These are phyloP conservation scores for Tylopilus plumbeoviolaceoides DNA, from an alignment of 768 basidiomycete species.

Conservation along the genomic window DNA sequence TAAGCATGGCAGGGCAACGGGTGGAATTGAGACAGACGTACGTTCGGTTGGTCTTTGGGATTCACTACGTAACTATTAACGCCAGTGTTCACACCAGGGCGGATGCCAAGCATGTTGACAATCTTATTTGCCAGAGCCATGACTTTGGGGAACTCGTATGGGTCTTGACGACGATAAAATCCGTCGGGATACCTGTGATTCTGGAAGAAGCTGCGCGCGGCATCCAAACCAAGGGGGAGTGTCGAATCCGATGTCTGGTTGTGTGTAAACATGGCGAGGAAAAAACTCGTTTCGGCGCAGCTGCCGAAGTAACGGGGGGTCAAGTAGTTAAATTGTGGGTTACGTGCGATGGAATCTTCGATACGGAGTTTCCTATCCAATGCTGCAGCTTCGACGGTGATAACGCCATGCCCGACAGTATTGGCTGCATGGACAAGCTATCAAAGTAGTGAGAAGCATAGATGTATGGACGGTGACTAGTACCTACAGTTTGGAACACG, in stretches of 20 bases:
- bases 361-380: conserved; percentile 17
- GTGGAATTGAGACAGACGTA: conserved; percentile 2
- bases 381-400: conserved; percentile 18
- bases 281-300: conserved; percentile 14
- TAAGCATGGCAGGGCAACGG: background rate
- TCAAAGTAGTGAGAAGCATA: background rate
- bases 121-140: background rate
- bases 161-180: conserved; percentile 15
- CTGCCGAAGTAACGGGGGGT: conserved; percentile 14
- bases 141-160: conserved; percentile 6
- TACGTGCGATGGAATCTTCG: conserved; percentile 22
- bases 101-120: conserved; percentile 1
- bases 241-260: conserved; percentile 5
- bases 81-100: conserved; percentile 16
- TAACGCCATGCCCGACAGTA: conserved; percentile 8
- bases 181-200: conserved; percentile 12
- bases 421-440: conserved; percentile 15
- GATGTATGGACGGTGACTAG: too few relatives aligned
- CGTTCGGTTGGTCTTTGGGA: conserved; percentile 2
- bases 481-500: background rate
- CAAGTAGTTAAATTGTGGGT: conserved; percentile 16
- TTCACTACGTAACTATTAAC: conserved; percentile 11
- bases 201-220: conserved; percentile 16
- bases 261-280: conserved; percentile 7
- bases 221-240: conserved; percentile 3